Conservation (phyloP, 164 flowering plant genomes). For the Macadamia integrifolia region DNA sequence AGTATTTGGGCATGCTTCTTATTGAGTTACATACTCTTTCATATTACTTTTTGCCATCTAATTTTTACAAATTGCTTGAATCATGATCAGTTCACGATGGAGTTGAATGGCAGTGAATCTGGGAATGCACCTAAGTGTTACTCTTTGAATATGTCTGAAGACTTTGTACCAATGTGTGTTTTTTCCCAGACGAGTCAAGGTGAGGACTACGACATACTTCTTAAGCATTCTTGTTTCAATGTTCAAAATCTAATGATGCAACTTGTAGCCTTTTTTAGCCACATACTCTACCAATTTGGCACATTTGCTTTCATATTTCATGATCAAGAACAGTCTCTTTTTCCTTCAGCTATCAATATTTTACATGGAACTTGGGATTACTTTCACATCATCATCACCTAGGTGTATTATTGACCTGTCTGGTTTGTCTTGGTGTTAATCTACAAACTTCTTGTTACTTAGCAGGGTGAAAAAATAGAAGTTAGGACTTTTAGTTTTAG, state of each 20-base stretch:
- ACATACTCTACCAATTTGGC: no score
- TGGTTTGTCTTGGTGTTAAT: no score
- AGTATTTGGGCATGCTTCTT: constrained; percentile 8
- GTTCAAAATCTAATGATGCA: not conserved
- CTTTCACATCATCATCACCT: no score
- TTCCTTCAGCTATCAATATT: no score
- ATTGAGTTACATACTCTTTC: not conserved
- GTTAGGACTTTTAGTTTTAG: no score
- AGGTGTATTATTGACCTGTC: no score
- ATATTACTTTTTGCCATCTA: not conserved
- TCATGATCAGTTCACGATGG: constrained; percentile 75
- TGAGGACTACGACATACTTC: constrained; percentile 15
- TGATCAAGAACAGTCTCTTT: no score
- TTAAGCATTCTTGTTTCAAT: not conserved
- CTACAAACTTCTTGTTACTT: no score
- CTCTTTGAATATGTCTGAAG: constrained; percentile 67
- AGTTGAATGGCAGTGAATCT: constrained; percentile 48
- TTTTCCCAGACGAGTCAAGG: constrained; percentile 75
- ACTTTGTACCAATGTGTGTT: constrained; percentile 65
- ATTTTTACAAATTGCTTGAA: constrained; percentile 16
- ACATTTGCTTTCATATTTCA: no score
- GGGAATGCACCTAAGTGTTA: constrained; percentile 52
- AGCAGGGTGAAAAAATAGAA: no score
- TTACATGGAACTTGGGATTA: no score
- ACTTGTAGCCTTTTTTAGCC: no score